Conservation (phyloP, 495 filamentous ascomycete genomes). For the Bombardia bombarda region DNA sequence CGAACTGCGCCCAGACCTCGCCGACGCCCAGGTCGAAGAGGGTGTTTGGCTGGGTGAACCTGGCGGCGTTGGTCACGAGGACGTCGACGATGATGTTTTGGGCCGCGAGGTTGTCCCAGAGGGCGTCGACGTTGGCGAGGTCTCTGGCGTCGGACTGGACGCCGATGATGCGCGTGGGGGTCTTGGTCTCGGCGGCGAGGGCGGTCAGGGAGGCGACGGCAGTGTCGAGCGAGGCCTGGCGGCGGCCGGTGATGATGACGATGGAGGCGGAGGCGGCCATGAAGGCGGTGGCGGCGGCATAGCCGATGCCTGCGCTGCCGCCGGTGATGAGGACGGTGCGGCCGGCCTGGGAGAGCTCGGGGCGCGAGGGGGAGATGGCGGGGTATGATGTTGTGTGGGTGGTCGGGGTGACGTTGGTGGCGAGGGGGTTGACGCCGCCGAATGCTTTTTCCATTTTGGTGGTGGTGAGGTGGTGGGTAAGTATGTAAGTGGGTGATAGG, state of each 20-base stretch:
- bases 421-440: too few relatives aligned
- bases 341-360: constrained; percentile 30
- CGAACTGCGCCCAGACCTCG: constrained; percentile 22
- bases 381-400: constrained; percentile 33
- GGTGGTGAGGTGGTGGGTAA: too few relatives aligned
- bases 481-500: too few relatives aligned
- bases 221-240: constrained; percentile 1
- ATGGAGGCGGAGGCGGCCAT: constrained; percentile 22
- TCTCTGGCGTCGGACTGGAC: constrained; percentile 18
- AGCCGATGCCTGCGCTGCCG: constrained; percentile 28
- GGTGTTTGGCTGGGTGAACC: not conserved
- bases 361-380: constrained; percentile 29
- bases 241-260: constrained; percentile 28
- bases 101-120: constrained; percentile 26
- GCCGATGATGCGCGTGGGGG: constrained; percentile 15
- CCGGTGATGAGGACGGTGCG: constrained; percentile 44
- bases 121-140: constrained; percentile 10
- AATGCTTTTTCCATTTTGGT: too few relatives aligned
- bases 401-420: constrained; percentile 8
- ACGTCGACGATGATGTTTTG: constrained; percentile 29
- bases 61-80: constrained; percentile 30
- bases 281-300: constrained; percentile 26
- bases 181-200: not conserved
- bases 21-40: constrained; percentile 6
- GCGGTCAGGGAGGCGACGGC: constrained; percentile 11